A percentile compares a stretch with the other conserved stretches of the same genome.
Conservation (phyloP, 768 basidiomycete genomes). For the Naganishia onofrii region DNA sequence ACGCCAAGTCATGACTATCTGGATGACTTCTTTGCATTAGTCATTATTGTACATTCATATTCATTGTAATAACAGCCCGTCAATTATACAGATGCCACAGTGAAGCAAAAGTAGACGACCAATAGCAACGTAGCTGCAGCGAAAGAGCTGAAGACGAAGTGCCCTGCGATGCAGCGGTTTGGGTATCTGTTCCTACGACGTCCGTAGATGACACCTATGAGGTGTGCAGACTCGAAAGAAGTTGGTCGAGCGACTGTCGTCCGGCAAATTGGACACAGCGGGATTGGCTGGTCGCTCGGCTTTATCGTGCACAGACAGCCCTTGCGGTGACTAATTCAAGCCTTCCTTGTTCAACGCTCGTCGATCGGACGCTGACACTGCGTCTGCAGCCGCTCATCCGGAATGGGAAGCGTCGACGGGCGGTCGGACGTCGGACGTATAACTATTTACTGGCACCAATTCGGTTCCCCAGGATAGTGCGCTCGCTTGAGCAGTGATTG, state of each 20-base stretch:
- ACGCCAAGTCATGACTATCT: too few relatives aligned
- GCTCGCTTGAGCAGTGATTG: neutral
- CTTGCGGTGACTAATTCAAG: neutral
- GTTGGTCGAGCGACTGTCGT: conserved; percentile 6
- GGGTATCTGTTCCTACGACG: neutral
- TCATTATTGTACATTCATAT: too few relatives aligned
- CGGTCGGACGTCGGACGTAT: neutral
- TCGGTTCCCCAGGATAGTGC: neutral
- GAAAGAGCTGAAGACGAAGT: neutral
- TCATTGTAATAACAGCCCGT: too few relatives aligned
- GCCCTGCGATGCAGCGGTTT: neutral
- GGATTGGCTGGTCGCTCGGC: neutral
- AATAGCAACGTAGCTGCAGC: too few relatives aligned
- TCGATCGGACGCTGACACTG: too few relatives aligned
- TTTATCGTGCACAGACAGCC: neutral
- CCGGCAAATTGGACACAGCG: neutral
- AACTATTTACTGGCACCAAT: neutral
- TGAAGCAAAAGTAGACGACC: too few relatives aligned
- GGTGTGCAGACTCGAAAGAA: too few relatives aligned
- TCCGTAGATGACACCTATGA: too few relatives aligned
- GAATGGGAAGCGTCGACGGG: too few relatives aligned
- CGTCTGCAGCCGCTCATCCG: too few relatives aligned
- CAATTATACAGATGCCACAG: too few relatives aligned
- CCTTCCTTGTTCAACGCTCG: neutral
- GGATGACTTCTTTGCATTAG: too few relatives aligned